Evolutionary conservation across 2,329 filamentous ascomycete genomes (phyloP), one percentile per base, ranked within the genome.

Genomic region (Phialophora verrucosa): DNA sequence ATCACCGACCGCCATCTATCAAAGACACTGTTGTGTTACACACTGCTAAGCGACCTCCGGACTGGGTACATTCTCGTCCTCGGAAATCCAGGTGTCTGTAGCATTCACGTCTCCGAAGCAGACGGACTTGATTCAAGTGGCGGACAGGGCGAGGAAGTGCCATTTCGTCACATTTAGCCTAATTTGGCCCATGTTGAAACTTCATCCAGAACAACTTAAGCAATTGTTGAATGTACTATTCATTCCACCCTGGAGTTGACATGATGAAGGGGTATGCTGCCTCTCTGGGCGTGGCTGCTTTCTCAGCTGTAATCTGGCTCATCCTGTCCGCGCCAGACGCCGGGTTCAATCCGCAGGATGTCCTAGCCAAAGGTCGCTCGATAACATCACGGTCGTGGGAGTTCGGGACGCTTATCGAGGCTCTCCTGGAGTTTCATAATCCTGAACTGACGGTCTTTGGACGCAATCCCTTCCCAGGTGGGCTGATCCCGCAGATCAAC

Each of bases 371-470:
- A 44, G 61, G 31, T 38, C 42, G 38, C 53, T 27, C 35, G 7
- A 50, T 56, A 23, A 65, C 63, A 12, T 57, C 58, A 14, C 57
- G 58, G 29, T 59, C 57, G 17, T 65, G 68, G 62, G 68, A 68
- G 29, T 62, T 68, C 47, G 57, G 68, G 2, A 62, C 67, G 27
- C 35, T 72, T 58, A 3, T 64, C 32, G 31, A 72, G 59, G 64
- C 63, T 42, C 51, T 74, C 56, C 44, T 72, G 31, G 68, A 73
- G 29, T 58, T 70, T 59, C 27, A 68, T 44, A 61, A 70, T 29
- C 63, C 55, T 2, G 66, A 66, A 25, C 29, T 70, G 50, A 68
- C 63, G 4, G 63, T 70, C 25, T 70, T 70, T 60, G 66, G 49
- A 1, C 14, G 47, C 1, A 25, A 64, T n/a, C 20, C 65, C 10